Evolutionary conservation across 2,329 filamentous ascomycete genomes (phyloP).

Genomic region (Penicillium digitatum): DNA sequence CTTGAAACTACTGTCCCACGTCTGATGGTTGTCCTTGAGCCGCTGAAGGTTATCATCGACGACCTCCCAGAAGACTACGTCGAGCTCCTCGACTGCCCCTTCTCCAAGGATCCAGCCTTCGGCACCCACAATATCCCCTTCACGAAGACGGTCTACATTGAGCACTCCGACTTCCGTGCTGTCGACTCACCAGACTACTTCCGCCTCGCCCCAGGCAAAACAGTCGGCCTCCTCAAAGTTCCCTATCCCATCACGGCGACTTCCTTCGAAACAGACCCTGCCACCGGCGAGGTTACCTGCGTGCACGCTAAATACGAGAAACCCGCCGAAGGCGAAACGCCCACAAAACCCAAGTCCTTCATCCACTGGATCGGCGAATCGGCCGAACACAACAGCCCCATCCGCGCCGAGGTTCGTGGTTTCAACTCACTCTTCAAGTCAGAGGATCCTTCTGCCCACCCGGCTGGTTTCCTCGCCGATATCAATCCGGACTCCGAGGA

Average conservation of each 20-base stretch:
- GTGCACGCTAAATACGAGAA: conserved; percentile 67
- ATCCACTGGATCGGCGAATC: conserved; percentile 86
- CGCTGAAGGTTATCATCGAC: conserved; percentile 76
- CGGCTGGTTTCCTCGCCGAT: conserved; percentile 77
- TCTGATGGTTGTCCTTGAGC: conserved; percentile 84
- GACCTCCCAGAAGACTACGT: conserved; percentile 66
- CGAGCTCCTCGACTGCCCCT: conserved; percentile 66
- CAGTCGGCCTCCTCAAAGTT: conserved; percentile 68
- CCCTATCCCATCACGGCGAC: conserved; percentile 66
- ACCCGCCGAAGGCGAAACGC: conserved; percentile 59
- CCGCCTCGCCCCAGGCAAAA: conserved; percentile 70
- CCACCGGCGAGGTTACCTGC: conserved; percentile 61
- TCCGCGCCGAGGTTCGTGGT: conserved; percentile 68
- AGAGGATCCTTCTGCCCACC: conserved; percentile 71
- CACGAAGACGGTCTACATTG: conserved; percentile 79
- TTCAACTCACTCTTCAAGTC: conserved; percentile 84
- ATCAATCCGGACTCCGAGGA: conserved; percentile 81
- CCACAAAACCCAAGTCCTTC: conserved; percentile 64
- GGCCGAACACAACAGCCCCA: conserved; percentile 56
- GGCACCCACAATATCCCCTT: conserved; percentile 58
- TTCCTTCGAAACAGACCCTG: conserved; percentile 63
- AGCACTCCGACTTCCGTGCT: conserved; percentile 72
- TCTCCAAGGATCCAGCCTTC: conserved; percentile 66
- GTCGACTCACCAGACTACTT: conserved; percentile 70
- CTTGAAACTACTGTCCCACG: conserved; percentile 84